A percentile compares a stretch with the other conserved stretches of the same genome.
Conservation (phyloP, 495 filamentous ascomycete species). For the Pyrenopolyporus hunteri region DNA sequence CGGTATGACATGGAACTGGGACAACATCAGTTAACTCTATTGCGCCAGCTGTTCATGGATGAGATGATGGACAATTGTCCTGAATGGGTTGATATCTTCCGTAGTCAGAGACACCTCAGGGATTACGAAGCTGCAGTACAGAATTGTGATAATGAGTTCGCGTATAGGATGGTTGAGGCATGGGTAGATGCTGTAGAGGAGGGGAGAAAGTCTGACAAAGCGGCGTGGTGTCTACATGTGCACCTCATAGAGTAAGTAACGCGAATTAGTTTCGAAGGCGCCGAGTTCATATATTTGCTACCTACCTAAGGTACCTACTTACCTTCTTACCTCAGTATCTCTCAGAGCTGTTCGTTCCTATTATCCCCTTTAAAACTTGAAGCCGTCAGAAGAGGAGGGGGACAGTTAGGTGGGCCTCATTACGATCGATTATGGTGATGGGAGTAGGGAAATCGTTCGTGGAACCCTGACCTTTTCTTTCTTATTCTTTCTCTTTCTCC, state of each 20-base stretch:
- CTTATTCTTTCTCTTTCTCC: no score
- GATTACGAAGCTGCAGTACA: slow-evolving; percentile 39
- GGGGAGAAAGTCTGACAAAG: not conserved
- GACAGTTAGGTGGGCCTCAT: no score
- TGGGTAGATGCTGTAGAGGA: slow-evolving; percentile 33
- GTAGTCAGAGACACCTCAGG: slow-evolving; percentile 9
- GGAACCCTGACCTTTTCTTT: no score
- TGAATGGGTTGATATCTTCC: slow-evolving; percentile 29
- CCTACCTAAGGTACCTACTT: not conserved
- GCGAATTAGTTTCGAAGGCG: not conserved
- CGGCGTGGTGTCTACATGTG: slow-evolving; percentile 19
- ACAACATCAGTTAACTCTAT: slow-evolving; percentile 44
- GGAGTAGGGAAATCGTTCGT: no score
- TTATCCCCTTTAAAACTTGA: no score
- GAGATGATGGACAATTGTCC: slow-evolving; percentile 42
- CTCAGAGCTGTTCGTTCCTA: no score
- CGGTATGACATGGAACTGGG: slow-evolving; percentile 28
- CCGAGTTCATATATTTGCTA: not conserved
- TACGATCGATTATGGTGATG: no score
- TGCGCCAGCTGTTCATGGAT: slow-evolving; percentile 42
- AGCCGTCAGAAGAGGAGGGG: no score
- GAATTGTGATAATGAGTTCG: slow-evolving; percentile 41
- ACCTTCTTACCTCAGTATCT: no score
- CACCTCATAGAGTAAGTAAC: slow-evolving; percentile 18
- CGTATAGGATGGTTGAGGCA: slow-evolving; percentile 24